Evolutionary conservation across 169 alveolate species (phyloP), one percentile per base, ranked within the genome.

Genomic region (Eimeria sp.): DNA sequence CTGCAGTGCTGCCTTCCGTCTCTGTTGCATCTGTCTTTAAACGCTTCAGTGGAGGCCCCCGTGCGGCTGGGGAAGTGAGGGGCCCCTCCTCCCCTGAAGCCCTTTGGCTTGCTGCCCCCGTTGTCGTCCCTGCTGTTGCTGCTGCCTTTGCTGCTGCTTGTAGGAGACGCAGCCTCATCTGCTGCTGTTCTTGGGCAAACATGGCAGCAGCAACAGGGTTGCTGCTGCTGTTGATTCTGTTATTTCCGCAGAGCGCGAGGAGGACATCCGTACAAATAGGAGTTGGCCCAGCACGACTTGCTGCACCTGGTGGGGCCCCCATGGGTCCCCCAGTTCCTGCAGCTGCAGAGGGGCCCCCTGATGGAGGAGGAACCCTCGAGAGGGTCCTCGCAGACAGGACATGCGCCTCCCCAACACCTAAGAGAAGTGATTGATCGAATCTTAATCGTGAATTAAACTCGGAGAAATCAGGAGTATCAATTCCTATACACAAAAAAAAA

Each of bases 391-490:
- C 95, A 0, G 95, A 82, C n/a, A 70, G 80, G 5, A 90, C 45
- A 47, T 90, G 95, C 11, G 89, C 95, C 65, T 90, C 95, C 20
- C 95, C 95, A 18, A 90, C 95, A 3, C 95, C 95, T 25, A 90
- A 67, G 13, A 90, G 76, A 65, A 61, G 83, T 43, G 61, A 70
- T 30, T 90, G 76, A 51, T 72, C 95, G n/a, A 90, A 82, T 25
- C 86, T 34, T 61, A 90, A 58, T 30, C 83, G 82, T 18, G 95
- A 75, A 88, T 90, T 90, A 49, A 70, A 90, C 40, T 73, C 95
- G 22, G 95, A 82, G 61, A 90, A 90, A 40, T 90, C 95, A 1
- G 95, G 82, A 5, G 95, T 90, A 49, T 90, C 95, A 34, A 90
- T 75, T 11, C 95, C 95, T 90, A 90, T 3, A 57, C 16, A n/a